Evolutionary conservation across 495 filamentous ascomycete species (phyloP), one percentile per base, ranked within the genome.

Genomic region (Parmelia sp.): DNA sequence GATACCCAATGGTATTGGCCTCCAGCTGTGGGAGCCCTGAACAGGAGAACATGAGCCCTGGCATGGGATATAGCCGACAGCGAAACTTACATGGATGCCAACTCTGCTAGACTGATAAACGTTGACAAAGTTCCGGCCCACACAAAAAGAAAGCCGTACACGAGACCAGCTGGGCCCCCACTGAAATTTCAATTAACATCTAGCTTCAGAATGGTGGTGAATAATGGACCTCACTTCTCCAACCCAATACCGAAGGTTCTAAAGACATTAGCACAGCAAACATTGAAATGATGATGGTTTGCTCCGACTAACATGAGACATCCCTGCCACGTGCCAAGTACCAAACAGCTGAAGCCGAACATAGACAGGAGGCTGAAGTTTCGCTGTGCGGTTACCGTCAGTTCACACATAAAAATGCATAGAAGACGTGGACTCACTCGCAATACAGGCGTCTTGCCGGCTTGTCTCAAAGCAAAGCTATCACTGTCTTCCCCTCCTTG

Each of bases 311-410:
- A 80, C 77, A 77, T 75, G 49, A 81, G 68, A 42, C 78, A 72
- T 23, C 76, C 76, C 62, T 78, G 77, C 78, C 78, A 80, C 40
- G 78, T 79, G 56, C 71, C 71, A 45, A 80, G 77, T 42, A 79
- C 61, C 25, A 74, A 75, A 51, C 76, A 79, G 10, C 73, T 75
- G 65, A 80, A 80, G 1, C 76, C 77, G 25, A 79, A 66, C 58
- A 80, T 79, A 3, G 77, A 79, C 8, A 78, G 69, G 55, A 78
- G 78, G 60, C 73, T 69, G 68, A 80, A 80, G 44, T 78, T 78
- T 58, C 77, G 71, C 78, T 80, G 5, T 40, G 39, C 9, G 15
- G 39, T 40, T 40, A 15, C 39, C 39, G 39, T 40, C 12, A 40
- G 39, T 3, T 14, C 39, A 40, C 39, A 40, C 39, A 40, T 6